These are phyloP conservation scores for Septoria linicola DNA, from an alignment of 2,329 filamentous ascomycete genomes.

Conservation along the genomic window DNA sequence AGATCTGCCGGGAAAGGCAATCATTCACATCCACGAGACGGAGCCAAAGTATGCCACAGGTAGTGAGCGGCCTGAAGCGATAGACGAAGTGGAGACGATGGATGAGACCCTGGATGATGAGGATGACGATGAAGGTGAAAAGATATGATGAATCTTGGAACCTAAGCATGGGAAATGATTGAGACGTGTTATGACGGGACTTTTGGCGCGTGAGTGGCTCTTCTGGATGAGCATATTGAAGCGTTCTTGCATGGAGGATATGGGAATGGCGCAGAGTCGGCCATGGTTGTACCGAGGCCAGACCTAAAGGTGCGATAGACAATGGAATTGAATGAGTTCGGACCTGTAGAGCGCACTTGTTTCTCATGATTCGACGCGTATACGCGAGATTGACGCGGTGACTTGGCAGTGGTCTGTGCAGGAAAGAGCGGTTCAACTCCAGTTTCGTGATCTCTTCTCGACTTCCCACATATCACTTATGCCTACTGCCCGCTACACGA, in stretches of 20 bases:
- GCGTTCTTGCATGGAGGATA: not conserved
- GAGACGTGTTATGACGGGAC: not conserved
- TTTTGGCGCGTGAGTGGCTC: not conserved
- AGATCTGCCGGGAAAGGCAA: slow-evolving; percentile 66
- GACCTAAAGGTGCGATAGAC: not conserved
- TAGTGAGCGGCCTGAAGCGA: slow-evolving; percentile 66
- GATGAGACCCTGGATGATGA: slow-evolving; percentile 57
- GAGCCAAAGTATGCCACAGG: slow-evolving; percentile 57
- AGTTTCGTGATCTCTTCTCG: too few relatives aligned
- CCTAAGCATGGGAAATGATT: not conserved
- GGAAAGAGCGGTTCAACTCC: not conserved
- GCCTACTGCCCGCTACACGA: too few relatives aligned
- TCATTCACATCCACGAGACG: slow-evolving; percentile 77
- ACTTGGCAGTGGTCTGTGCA: slow-evolving; percentile 2
- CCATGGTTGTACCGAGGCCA: not conserved
- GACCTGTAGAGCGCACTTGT: too few relatives aligned
- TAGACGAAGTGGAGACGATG: slow-evolving; percentile 87
- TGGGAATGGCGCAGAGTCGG: not conserved
- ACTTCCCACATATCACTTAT: too few relatives aligned
- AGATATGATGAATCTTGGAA: not conserved
- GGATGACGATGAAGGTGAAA: slow-evolving; percentile 20
- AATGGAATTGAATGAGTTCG: not conserved
- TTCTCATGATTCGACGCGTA: not conserved
- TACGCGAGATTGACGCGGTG: slow-evolving; percentile 4
- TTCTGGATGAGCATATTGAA: not conserved